Evolutionary conservation across 176 grass and related monocot species (phyloP).

Genomic region (Ampelocalamus luodianensis): DNA sequence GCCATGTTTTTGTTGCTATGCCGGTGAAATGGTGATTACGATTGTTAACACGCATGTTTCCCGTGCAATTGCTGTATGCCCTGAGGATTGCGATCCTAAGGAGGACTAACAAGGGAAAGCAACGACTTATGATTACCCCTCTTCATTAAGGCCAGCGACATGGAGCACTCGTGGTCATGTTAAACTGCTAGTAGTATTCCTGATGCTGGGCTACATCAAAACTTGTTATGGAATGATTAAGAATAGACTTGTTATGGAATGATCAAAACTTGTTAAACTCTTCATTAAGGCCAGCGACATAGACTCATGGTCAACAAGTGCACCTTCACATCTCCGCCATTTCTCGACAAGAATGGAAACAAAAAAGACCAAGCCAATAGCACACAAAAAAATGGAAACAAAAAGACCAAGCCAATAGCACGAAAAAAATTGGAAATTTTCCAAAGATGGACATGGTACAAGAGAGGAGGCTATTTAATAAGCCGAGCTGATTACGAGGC

Average conservation of each 20-base stretch:
- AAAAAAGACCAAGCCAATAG: too few species aligned
- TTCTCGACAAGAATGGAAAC: background rate
- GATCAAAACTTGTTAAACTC: too few species aligned
- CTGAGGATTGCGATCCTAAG: background rate
- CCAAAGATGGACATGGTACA: constrained; percentile 1
- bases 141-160: background rate
- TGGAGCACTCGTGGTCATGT: background rate
- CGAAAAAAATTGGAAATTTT: background rate
- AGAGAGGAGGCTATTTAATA: constrained; percentile 47
- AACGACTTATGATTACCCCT: background rate
- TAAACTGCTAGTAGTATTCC: too few species aligned
- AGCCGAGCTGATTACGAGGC: constrained; percentile 32
- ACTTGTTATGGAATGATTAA: too few species aligned
- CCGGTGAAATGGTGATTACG: background rate
- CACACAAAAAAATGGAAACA: too few species aligned
- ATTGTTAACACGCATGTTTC: background rate
- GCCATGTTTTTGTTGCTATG: background rate
- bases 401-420: background rate
- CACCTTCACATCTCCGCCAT: background rate
- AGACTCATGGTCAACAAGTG: background rate
- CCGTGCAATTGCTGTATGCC: background rate
- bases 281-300: too few species aligned
- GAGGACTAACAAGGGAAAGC: background rate
- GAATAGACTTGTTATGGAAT: too few species aligned
- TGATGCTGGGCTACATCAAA: background rate